A percentile compares a stretch with the other conserved stretches of the same genome.
These are phyloP conservation scores for Botrytis cinerea DNA, from an alignment of 2,329 filamentous ascomycete genomes.

Conservation along the genomic window DNA sequence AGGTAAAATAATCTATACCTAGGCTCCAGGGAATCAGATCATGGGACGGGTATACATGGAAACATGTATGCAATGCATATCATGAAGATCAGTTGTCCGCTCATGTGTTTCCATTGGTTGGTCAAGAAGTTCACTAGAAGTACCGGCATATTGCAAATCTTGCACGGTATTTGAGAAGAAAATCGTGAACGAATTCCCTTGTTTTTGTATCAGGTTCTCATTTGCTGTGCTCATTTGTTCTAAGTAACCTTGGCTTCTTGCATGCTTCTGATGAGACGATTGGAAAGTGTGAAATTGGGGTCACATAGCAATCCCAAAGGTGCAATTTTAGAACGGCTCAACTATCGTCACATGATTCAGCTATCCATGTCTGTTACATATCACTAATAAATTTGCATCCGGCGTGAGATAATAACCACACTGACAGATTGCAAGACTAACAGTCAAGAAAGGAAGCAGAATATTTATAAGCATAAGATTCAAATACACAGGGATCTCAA, in stretches of 20 bases:
- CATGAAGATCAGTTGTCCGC: neutral
- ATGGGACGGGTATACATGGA: neutral
- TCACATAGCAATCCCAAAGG: neutral
- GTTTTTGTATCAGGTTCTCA: too few relatives aligned
- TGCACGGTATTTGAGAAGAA: neutral
- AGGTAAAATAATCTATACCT: neutral
- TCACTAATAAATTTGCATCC: neutral
- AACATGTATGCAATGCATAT: neutral
- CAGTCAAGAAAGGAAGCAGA: too few relatives aligned
- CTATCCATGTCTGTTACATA: neutral
- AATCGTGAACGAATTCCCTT: neutral
- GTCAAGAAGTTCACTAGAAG: neutral
- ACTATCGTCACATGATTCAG: neutral
- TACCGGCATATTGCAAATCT: neutral
- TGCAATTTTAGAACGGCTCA: neutral
- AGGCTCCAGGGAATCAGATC: neutral
- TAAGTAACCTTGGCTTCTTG: neutral
- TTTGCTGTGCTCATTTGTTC: neutral
- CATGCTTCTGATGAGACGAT: neutral
- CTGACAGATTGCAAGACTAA: too few relatives aligned
- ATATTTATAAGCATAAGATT: neutral
- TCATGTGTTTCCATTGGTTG: neutral
- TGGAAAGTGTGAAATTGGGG: neutral
- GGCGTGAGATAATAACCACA: neutral
- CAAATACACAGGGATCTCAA: neutral